Conservation (phyloP, 176 grass and related monocot species). For the Carex kokanica region DNA sequence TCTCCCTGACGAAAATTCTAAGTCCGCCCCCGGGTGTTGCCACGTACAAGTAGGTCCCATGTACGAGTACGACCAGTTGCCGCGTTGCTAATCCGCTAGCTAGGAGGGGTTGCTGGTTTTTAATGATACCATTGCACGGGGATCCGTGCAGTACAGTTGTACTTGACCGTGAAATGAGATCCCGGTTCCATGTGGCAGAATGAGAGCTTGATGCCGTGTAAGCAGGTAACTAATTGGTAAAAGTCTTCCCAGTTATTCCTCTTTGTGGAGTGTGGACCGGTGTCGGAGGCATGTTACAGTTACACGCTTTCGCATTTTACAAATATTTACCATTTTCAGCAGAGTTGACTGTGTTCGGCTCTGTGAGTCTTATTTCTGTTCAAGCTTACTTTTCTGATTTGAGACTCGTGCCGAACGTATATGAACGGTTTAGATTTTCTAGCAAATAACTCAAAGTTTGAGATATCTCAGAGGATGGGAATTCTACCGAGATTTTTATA, state of each 20-base stretch:
- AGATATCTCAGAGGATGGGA: too few relatives aligned
- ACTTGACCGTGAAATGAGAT: neutral
- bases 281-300: neutral
- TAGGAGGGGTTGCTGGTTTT: neutral
- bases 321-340: neutral
- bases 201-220: too few relatives aligned
- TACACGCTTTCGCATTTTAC: neutral
- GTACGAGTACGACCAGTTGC: neutral
- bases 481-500: too few relatives aligned
- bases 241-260: neutral
- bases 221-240: neutral
- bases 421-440: too few relatives aligned
- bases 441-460: too few relatives aligned
- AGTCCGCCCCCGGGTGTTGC: too few relatives aligned
- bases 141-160: constrained; percentile 1
- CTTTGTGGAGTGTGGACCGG: too few relatives aligned
- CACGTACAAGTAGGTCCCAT: neutral
- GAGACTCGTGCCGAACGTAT: too few relatives aligned
- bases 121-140: neutral
- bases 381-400: neutral
- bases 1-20: too few relatives aligned
- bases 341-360: neutral
- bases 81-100: neutral
- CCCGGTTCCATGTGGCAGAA: neutral
- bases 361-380: neutral